phyloP scores from a whole-genome alignment of 2,329 filamentous ascomycete species.

The Cladophialophora bantiana region DNA sequence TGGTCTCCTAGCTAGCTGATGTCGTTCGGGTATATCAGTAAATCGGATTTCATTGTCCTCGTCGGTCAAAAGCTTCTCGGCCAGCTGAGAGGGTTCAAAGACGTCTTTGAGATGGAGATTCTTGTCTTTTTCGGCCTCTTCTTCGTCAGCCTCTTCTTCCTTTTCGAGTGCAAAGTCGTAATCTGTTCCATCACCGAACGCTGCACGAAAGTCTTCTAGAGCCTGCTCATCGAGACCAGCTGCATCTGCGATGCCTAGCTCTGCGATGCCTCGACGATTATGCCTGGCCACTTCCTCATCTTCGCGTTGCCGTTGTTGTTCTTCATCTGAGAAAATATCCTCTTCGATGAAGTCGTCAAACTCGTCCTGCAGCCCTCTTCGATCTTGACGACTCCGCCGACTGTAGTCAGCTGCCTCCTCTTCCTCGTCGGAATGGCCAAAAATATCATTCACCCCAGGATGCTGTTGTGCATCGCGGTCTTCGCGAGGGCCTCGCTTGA shows the following conservation, averaged over 20 bases:
- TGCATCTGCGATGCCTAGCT: slow-evolving; percentile 75
- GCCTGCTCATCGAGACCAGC: slow-evolving; percentile 89
- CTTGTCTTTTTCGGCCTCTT: slow-evolving; percentile 78
- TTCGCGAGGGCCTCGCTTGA: slow-evolving; percentile 87
- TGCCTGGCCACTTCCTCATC: slow-evolving; percentile 84
- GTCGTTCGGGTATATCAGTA: slow-evolving; percentile 89
- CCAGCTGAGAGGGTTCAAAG: slow-evolving; percentile 93
- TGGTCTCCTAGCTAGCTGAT: slow-evolving; percentile 87
- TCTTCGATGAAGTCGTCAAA: slow-evolving; percentile 98
- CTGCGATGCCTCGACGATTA: slow-evolving; percentile 70
- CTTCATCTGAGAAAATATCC: slow-evolving; percentile 88
- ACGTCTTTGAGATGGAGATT: slow-evolving; percentile 94
- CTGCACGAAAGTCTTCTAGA: slow-evolving; percentile 92
- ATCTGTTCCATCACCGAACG: slow-evolving; percentile 94
- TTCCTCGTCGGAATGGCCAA: slow-evolving; percentile 91
- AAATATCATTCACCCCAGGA: slow-evolving; percentile 87
- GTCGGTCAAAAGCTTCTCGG: slow-evolving; percentile 93
- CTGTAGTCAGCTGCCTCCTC: slow-evolving; percentile 60
- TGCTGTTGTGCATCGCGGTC: slow-evolving; percentile 69
- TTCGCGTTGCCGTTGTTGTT: slow-evolving; percentile 76
- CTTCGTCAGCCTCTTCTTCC: slow-evolving; percentile 82
- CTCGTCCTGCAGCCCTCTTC: slow-evolving; percentile 73
- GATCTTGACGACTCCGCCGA: slow-evolving; percentile 50
- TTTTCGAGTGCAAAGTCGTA: slow-evolving; percentile 93
- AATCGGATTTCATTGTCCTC: slow-evolving; percentile 91